A percentile compares a stretch with the other conserved stretches of the same genome.
phyloP scores from a whole-genome alignment of 441 rosid genomes.

The Euphorbia celastroides region DNA sequence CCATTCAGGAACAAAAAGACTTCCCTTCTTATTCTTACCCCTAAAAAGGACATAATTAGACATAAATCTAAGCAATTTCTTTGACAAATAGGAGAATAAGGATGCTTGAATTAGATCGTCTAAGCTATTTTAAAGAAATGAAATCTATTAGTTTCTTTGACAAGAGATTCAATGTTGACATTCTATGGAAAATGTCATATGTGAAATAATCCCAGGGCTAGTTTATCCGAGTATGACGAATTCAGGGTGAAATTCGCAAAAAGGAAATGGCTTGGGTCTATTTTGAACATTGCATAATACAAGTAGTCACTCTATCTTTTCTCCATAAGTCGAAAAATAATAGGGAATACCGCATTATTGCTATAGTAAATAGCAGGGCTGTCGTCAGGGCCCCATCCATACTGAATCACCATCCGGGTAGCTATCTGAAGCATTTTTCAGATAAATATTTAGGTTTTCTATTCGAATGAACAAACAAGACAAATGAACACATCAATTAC shows the following conservation, averaged over 20 bases:
- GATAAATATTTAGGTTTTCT: conserved; percentile 16
- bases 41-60: background rate
- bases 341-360: conserved; percentile 58
- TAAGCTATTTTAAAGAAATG: background rate
- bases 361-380: conserved; percentile 83
- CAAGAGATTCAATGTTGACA: background rate
- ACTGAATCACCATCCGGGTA: conserved; percentile 92
- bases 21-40: background rate
- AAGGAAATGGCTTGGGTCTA: too few relatives aligned
- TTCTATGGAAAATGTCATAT: background rate
- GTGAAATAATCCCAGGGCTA: background rate
- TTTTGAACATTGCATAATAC: too few relatives aligned
- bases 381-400: conserved; percentile 99
- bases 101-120: background rate
- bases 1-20: background rate
- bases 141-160: background rate
- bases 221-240: background rate
- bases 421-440: conserved; percentile 61
- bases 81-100: background rate
- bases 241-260: background rate
- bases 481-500: conserved; percentile 9
- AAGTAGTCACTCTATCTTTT: background rate
- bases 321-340: conserved; percentile 10
- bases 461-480: conserved; percentile 7
- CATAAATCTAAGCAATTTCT: background rate